Evolutionary conservation across 768 basidiomycete species (phyloP).

Genomic region (Trametes villosa): DNA sequence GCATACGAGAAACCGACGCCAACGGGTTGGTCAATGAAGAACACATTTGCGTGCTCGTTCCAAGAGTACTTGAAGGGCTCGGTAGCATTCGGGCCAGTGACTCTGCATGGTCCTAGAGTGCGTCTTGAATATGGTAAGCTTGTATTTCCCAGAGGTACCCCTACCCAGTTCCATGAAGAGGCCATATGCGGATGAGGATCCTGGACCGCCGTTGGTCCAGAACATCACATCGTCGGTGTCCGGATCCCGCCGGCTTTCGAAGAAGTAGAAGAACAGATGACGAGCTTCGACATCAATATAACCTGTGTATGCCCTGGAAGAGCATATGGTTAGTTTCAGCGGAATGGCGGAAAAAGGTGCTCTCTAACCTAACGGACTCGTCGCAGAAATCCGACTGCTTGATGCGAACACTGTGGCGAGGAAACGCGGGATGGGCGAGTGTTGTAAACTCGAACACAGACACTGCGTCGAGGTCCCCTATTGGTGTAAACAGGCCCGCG

Average conservation of each 20-base stretch:
- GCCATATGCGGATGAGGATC: constrained; percentile 32
- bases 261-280: constrained; percentile 50
- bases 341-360: no score
- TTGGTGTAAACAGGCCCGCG: no score
- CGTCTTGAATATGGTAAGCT: background rate
- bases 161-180: constrained; percentile 54
- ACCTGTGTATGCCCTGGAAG: constrained; percentile 71
- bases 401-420: constrained; percentile 55
- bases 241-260: constrained; percentile 46
- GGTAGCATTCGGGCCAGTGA: constrained; percentile 53
- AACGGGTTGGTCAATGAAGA: constrained; percentile 49
- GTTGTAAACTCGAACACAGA: constrained; percentile 25
- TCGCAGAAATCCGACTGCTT: constrained; percentile 65
- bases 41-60: constrained; percentile 67
- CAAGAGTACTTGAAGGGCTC: constrained; percentile 63
- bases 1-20: constrained; percentile 47
- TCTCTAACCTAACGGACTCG: constrained; percentile 57
- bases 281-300: constrained; percentile 73
- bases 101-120: constrained; percentile 68
- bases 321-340: no score
- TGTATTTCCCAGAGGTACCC: constrained; percentile 53
- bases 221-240: constrained; percentile 37
- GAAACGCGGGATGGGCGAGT: constrained; percentile 49
- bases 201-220: constrained; percentile 42
- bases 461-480: no score